A percentile compares a stretch with the other conserved stretches of the same genome.
These are phyloP conservation scores for Podospora appendiculata DNA, from an alignment of 495 filamentous ascomycete genomes.

Conservation along the genomic window DNA sequence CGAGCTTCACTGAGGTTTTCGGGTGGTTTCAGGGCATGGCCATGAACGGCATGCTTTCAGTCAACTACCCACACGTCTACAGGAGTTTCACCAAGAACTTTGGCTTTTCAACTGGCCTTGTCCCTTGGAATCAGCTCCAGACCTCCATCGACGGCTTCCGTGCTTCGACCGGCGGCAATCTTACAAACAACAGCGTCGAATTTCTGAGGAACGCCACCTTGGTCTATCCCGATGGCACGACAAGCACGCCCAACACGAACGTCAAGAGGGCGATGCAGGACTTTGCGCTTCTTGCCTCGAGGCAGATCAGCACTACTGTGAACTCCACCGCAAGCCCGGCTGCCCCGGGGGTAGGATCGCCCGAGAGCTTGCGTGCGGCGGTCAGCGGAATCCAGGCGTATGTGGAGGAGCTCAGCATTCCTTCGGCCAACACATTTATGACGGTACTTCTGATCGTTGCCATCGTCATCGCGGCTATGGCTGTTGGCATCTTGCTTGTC, in stretches of 20 bases:
- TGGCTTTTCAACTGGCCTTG: slow-evolving; percentile 78
- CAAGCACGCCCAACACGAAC: slow-evolving; percentile 27
- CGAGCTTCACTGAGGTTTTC: slow-evolving; percentile 80
- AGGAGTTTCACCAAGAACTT: slow-evolving; percentile 87
- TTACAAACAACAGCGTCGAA: slow-evolving; percentile 68
- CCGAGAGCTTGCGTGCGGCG: slow-evolving; percentile 27
- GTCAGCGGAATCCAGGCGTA: slow-evolving; percentile 69
- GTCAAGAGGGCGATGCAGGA: slow-evolving; percentile 49
- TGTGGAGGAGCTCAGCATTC: slow-evolving; percentile 71
- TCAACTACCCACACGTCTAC: slow-evolving; percentile 79
- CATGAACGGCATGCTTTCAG: slow-evolving; percentile 91
- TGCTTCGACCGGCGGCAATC: slow-evolving; percentile 70
- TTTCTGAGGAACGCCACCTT: slow-evolving; percentile 69
- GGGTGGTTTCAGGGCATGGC: slow-evolving; percentile 90
- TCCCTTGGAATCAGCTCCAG: slow-evolving; percentile 77
- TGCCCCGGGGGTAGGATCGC: slow-evolving; percentile 12
- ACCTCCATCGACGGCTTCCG: slow-evolving; percentile 81
- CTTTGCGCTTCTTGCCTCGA: slow-evolving; percentile 38
- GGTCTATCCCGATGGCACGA: slow-evolving; percentile 48
- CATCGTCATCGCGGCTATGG: slow-evolving; percentile 76
- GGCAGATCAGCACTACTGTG: slow-evolving; percentile 43
- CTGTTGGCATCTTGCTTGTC: slow-evolving; percentile 78
- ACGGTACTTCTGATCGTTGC: slow-evolving; percentile 84
- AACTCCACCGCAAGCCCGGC: slow-evolving; percentile 29
- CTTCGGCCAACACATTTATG: slow-evolving; percentile 91